Conservation (phyloP, 1,284 basidiomycete genomes). For the Rhodotorula sp. region DNA sequence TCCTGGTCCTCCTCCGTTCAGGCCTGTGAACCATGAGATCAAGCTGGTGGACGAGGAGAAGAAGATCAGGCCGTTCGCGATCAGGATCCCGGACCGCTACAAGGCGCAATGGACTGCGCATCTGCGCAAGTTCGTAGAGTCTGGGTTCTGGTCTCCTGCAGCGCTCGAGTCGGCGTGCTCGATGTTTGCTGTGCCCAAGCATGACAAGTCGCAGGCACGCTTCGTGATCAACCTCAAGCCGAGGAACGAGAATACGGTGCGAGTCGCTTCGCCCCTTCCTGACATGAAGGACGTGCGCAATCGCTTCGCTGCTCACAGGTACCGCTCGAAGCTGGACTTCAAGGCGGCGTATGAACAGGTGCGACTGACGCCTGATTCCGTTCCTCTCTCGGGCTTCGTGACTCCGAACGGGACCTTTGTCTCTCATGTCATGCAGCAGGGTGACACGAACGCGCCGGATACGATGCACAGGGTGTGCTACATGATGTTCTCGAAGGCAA, state of each 20-base stretch:
- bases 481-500: conserved; percentile 46
- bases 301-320: conserved; percentile 41
- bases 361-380: conserved; percentile 37
- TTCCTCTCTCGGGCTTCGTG: conserved; percentile 45
- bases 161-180: conserved; percentile 18
- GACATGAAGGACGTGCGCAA: conserved; percentile 47
- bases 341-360: conserved; percentile 47
- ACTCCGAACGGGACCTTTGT: conserved; percentile 44
- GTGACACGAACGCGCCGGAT: conserved; percentile 48
- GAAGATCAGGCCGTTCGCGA: background rate
- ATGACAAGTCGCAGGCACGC: conserved; percentile 3
- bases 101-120: conserved; percentile 9
- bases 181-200: conserved; percentile 18
- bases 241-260: conserved; percentile 51
- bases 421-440: conserved; percentile 49
- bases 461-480: conserved; percentile 51
- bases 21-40: conserved; percentile 18
- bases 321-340: conserved; percentile 48
- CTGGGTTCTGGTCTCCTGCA: conserved; percentile 7
- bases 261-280: conserved; percentile 51
- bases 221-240: conserved; percentile 24
- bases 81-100: conserved; percentile 12
- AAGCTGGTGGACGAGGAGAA: background rate
- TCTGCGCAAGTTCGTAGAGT: conserved; percentile 1
- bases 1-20: background rate